A percentile compares a stretch with the other conserved stretches of the same genome.
Conservation (phyloP, 352 stramenopile genomes). For the Globisporangium perplexum region DNA sequence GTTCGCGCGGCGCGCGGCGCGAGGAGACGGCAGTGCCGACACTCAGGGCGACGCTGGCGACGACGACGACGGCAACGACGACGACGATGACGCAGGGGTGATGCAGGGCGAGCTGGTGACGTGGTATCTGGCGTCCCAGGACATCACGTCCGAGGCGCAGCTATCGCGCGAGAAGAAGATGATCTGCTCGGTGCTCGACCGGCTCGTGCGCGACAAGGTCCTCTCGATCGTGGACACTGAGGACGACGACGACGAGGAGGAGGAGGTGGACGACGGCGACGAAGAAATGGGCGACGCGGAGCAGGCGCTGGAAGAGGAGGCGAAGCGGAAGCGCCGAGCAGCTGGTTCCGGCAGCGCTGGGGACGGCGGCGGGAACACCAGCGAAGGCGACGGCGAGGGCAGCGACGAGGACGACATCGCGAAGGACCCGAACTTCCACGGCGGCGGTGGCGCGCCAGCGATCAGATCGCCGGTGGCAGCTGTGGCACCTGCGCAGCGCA, state of each 20-base stretch:
- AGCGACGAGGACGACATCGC: slow-evolving; percentile 4
- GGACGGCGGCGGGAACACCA: slow-evolving; percentile 8
- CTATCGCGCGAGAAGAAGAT: slow-evolving; percentile 73
- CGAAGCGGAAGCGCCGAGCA: neutral
- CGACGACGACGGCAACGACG: slow-evolving; percentile 39
- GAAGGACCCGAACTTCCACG: too few relatives aligned
- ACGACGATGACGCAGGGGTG: slow-evolving; percentile 53
- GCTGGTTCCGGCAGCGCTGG: too few relatives aligned
- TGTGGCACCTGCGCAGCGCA: slow-evolving; percentile 2
- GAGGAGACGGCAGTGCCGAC: slow-evolving; percentile 6
- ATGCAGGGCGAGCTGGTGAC: slow-evolving; percentile 79
- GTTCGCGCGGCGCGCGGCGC: slow-evolving; percentile 32
- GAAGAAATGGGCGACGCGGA: slow-evolving; percentile 5
- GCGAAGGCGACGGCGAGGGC: slow-evolving; percentile 2
- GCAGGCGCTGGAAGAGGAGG: neutral
- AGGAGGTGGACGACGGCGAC: too few relatives aligned
- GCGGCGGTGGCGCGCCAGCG: too few relatives aligned
- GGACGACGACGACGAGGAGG: slow-evolving; percentile 48
- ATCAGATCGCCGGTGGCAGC: neutral
- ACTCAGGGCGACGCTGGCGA: slow-evolving; percentile 10
- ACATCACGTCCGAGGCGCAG: slow-evolving; percentile 82
- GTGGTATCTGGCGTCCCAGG: slow-evolving; percentile 79
- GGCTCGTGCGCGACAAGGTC: slow-evolving; percentile 72
- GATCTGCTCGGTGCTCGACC: slow-evolving; percentile 80
- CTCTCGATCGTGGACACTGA: slow-evolving; percentile 65